Conservation (phyloP, 805 yeast genomes). For the Candida easanensis region DNA sequence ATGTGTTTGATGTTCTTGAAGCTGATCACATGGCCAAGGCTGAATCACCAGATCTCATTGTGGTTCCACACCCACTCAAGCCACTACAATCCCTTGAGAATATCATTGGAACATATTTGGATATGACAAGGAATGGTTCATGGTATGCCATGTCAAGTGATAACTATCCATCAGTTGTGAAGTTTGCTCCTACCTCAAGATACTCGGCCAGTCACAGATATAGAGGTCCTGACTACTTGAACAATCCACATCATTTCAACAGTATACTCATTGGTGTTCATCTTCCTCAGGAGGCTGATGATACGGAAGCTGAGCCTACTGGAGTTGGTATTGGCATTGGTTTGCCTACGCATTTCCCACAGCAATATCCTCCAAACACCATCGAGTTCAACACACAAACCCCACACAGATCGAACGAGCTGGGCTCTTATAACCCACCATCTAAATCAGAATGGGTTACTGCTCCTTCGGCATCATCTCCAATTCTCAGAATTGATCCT, state of each 20-base stretch:
- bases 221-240: slow-evolving; percentile 37
- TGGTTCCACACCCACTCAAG: slow-evolving; percentile 67
- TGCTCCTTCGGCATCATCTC: slow-evolving; percentile 19
- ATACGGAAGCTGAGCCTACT: slow-evolving; percentile 4
- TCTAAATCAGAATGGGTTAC: slow-evolving; percentile 19
- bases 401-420: slow-evolving; percentile 13
- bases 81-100: slow-evolving; percentile 25
- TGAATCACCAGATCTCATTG: slow-evolving; percentile 36
- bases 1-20: slow-evolving; percentile 70
- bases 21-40: slow-evolving; percentile 24
- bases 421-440: slow-evolving; percentile 14
- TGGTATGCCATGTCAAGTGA: slow-evolving; percentile 87
- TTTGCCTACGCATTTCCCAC: slow-evolving; percentile 23
- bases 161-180: slow-evolving; percentile 77
- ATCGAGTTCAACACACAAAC: slow-evolving; percentile 15
- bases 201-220: slow-evolving; percentile 46
- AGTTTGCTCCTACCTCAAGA: slow-evolving; percentile 71
- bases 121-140: slow-evolving; percentile 56
- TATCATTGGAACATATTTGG: slow-evolving; percentile 58
- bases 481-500: slow-evolving; percentile 27
- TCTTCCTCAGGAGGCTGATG: slow-evolving; percentile 16
- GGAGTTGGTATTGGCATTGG: slow-evolving; percentile 18
- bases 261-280: slow-evolving; percentile 53
- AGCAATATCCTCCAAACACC: slow-evolving; percentile 12
- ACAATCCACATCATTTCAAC: slow-evolving; percentile 37